Percentiles rank a stretch among this genome's conserved stretches.
These are phyloP conservation scores for Inga oerstediana DNA, from an alignment of 306 rosid species.

Conservation along the genomic window DNA sequence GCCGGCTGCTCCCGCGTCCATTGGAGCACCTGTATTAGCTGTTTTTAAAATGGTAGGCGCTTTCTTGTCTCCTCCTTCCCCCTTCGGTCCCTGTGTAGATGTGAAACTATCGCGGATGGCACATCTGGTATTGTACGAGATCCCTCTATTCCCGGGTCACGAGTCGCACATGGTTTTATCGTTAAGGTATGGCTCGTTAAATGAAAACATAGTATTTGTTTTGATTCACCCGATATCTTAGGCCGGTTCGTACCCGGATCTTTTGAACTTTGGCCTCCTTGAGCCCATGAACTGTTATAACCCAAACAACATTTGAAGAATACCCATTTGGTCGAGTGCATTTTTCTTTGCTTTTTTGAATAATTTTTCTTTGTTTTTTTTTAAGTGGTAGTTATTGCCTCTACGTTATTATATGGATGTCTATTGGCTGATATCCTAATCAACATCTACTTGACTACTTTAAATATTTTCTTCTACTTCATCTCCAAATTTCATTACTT, in stretches of 20 bases:
- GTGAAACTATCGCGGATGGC: not conserved
- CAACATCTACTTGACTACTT: no score
- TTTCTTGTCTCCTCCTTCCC: not conserved
- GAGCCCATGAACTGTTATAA: not conserved
- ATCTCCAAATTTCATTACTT: no score
- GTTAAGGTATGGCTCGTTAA: not conserved
- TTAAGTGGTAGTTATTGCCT: no score
- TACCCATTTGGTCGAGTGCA: no score
- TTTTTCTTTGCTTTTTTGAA: no score
- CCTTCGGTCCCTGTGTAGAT: not conserved
- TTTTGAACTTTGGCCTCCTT: not conserved
- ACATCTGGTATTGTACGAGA: not conserved
- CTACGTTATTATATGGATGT: no score
- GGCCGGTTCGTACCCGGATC: not conserved
- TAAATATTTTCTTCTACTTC: no score
- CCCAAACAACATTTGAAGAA: not conserved
- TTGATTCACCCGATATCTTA: not conserved
- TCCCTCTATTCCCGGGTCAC: constrained; percentile 33
- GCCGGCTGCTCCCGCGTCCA: constrained; percentile 64
- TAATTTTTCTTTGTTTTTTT: no score
- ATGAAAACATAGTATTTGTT: not conserved
- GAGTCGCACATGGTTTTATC: constrained; percentile 5
- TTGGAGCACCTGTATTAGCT: constrained; percentile 31
- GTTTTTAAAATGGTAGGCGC: not conserved
- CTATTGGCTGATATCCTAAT: no score